These are phyloP conservation scores for Chrysanthemum lavandulifolium DNA, from an alignment of 129 eudicot genomes.

Conservation along the genomic window DNA sequence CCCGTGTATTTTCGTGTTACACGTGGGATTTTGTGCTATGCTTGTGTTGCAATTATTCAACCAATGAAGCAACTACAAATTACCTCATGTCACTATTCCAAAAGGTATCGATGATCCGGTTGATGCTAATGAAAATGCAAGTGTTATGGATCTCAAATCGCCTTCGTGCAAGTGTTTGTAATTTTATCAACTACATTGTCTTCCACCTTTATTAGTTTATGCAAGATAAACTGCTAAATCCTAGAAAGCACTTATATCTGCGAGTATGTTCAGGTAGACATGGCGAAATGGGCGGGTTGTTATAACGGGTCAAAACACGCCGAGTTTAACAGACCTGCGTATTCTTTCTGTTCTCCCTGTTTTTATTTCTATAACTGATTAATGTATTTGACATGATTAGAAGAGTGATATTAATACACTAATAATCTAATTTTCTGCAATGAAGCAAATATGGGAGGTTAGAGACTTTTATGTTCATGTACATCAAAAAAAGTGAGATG, in stretches of 20 bases:
- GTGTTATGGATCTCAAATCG: slow-evolving; percentile 30
- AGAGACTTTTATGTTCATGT: no score
- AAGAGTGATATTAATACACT: no score
- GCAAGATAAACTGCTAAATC: background rate
- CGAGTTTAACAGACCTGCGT: background rate
- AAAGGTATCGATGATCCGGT: slow-evolving; percentile 44
- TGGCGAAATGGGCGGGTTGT: background rate
- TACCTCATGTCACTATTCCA: slow-evolving; percentile 70
- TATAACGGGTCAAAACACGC: background rate
- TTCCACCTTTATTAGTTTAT: background rate
- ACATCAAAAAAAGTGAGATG: no score
- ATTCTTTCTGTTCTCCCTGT: background rate
- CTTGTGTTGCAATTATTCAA: slow-evolving; percentile 83
- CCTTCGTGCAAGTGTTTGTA: slow-evolving; percentile 41
- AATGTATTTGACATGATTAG: background rate
- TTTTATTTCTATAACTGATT: background rate
- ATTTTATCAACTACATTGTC: background rate
- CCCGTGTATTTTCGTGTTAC: slow-evolving; percentile 87
- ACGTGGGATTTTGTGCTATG: slow-evolving; percentile 87
- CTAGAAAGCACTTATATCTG: background rate
- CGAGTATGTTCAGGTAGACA: no score
- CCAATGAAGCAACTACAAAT: slow-evolving; percentile 75
- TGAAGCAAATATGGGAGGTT: no score
- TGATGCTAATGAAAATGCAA: slow-evolving; percentile 36
- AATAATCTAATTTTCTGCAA: no score